These are phyloP conservation scores for Candida nanaspora DNA, from an alignment of 805 yeast species.

Conservation along the genomic window DNA sequence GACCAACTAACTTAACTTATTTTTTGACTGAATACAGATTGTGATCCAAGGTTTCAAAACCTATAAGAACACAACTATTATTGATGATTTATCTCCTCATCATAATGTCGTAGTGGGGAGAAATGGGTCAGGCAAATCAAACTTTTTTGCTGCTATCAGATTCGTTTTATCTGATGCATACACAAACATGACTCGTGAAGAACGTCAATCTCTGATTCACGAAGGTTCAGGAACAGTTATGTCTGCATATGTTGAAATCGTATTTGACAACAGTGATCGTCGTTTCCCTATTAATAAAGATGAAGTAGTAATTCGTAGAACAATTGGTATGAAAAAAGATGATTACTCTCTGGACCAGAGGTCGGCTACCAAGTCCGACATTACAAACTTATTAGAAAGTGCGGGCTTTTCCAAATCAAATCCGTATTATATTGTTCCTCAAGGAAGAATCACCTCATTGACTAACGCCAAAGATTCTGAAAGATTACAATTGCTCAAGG, in stretches of 20 bases:
- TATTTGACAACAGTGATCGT: slow-evolving; percentile 73
- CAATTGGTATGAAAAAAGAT: slow-evolving; percentile 89
- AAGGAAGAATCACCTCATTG: slow-evolving; percentile 81
- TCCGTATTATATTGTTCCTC: slow-evolving; percentile 96
- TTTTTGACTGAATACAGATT: slow-evolving; percentile 30
- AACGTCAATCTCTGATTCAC: slow-evolving; percentile 79
- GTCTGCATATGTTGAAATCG: slow-evolving; percentile 89
- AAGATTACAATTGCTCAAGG: slow-evolving; percentile 71
- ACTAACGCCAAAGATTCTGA: slow-evolving; percentile 87
- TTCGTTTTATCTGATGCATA: slow-evolving; percentile 89
- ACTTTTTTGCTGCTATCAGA: slow-evolving; percentile 90
- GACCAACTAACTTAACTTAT: not conserved
- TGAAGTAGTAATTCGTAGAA: slow-evolving; percentile 73
- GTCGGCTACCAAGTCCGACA: slow-evolving; percentile 71
- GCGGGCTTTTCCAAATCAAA: slow-evolving; percentile 89
- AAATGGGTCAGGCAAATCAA: slow-evolving; percentile 96
- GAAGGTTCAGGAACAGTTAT: slow-evolving; percentile 87
- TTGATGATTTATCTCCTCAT: slow-evolving; percentile 71
- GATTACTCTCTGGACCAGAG: slow-evolving; percentile 81
- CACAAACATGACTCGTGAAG: slow-evolving; percentile 76
- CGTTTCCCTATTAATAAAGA: slow-evolving; percentile 64
- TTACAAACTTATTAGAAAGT: slow-evolving; percentile 75
- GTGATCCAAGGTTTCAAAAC: slow-evolving; percentile 91
- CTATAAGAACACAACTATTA: slow-evolving; percentile 73
- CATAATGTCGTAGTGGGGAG: slow-evolving; percentile 87